phyloP scores from a whole-genome alignment of 768 basidiomycete genomes.

The Auricularia heimuer region DNA sequence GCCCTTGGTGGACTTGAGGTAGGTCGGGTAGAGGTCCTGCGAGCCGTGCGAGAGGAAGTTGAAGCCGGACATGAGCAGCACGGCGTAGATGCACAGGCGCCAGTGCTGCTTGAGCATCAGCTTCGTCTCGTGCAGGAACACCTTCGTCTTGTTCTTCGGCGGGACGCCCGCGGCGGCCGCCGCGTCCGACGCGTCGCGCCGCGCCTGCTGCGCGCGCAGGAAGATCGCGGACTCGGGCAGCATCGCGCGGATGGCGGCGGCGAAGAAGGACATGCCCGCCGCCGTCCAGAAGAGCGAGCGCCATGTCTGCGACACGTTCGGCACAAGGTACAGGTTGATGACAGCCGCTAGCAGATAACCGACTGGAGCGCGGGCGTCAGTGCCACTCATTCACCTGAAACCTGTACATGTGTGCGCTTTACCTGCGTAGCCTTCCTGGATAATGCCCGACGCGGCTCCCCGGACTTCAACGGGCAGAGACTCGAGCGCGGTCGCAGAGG shows the following conservation, averaged over 20 bases:
- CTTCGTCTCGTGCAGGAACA: conserved; percentile 26
- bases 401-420: too few species aligned
- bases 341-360: conserved; percentile 13
- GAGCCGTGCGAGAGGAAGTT: conserved; percentile 64
- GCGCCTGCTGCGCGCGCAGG: conserved; percentile 15
- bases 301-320: conserved; percentile 23
- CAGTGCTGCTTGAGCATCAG: conserved; percentile 29
- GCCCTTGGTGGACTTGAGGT: conserved; percentile 51
- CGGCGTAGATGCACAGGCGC: conserved; percentile 27
- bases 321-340: conserved; percentile 24
- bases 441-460: conserved; percentile 30
- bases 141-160: conserved; percentile 15
- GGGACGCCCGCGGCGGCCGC: conserved; percentile 6
- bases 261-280: conserved; percentile 25
- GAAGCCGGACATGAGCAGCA: conserved; percentile 22
- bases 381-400: too few species aligned
- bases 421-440: conserved; percentile 31
- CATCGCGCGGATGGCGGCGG: conserved; percentile 26
- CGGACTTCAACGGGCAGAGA: conserved; percentile 29
- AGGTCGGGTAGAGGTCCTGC: conserved; percentile 34
- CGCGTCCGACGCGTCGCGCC: conserved; percentile 18
- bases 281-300: conserved; percentile 30
- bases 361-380: background rate
- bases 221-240: conserved; percentile 32
- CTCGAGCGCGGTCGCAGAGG: conserved; percentile 26